Evolutionary conservation across 371 early-diverging fungal species (phyloP).

Genomic region (Haplosporangium sp.): DNA sequence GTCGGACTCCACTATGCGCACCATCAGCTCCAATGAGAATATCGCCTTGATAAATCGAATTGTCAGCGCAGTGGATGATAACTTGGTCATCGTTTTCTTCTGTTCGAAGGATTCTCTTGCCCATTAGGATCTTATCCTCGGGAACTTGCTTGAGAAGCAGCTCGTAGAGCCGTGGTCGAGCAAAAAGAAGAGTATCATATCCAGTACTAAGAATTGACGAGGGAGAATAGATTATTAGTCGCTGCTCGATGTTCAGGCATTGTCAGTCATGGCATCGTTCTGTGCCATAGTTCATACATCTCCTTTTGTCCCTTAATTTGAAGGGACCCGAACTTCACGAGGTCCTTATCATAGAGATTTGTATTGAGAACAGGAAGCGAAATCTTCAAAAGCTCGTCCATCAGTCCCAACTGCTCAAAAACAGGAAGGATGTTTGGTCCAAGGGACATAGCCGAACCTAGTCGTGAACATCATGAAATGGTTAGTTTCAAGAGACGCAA

Average conservation of each 20-base stretch:
- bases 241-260: background rate
- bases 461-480: too few species aligned
- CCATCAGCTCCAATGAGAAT: conserved; percentile 38
- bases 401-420: background rate
- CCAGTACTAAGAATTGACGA: background rate
- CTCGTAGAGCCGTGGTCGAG: conserved; percentile 20
- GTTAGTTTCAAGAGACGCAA: too few species aligned
- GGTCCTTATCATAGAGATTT: too few species aligned
- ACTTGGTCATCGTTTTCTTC: conserved; percentile 8
- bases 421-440: background rate
- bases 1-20: conserved; percentile 26
- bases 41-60: conserved; percentile 13
- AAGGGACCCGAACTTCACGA: background rate
- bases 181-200: conserved; percentile 10
- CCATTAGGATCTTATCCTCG: background rate
- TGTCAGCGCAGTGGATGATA: conserved; percentile 15
- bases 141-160: conserved; percentile 8
- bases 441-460: background rate
- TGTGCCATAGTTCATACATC: background rate
- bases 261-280: too few species aligned
- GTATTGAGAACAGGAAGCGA: background rate
- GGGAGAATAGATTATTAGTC: background rate
- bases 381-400: background rate
- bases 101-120: conserved; percentile 7
- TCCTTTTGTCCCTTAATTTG: background rate